Conservation (phyloP, 106 monocot genomes). For the Allium sativum region DNA sequence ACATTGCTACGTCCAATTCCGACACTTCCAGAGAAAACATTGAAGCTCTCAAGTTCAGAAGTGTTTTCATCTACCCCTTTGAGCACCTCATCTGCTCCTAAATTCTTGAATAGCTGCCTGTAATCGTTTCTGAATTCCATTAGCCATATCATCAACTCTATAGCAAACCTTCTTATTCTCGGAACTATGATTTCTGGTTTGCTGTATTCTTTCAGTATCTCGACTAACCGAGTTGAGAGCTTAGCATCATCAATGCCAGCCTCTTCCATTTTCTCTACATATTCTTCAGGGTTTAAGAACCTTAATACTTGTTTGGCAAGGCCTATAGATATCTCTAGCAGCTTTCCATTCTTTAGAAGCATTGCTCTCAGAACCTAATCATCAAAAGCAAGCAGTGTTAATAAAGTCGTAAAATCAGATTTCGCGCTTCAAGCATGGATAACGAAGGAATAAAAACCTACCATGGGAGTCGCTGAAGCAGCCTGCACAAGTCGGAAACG, state of each 20-base stretch:
- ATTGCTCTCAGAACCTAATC: slow-evolving; percentile 22
- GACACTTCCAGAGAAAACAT: slow-evolving; percentile 30
- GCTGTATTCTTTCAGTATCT: slow-evolving; percentile 19
- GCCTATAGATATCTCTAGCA: slow-evolving; percentile 35
- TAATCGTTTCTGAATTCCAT: slow-evolving; percentile 22
- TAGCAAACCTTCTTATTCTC: slow-evolving; percentile 35
- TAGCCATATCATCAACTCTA: slow-evolving; percentile 28
- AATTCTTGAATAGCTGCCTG: slow-evolving; percentile 11
- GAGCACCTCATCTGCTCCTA: slow-evolving; percentile 15
- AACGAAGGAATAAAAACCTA: slow-evolving; percentile 13
- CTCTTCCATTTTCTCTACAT: not conserved
- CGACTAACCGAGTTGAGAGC: slow-evolving; percentile 11
- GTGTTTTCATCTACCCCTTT: slow-evolving; percentile 25
- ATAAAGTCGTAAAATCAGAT: too few relatives aligned
- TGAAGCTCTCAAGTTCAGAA: slow-evolving; percentile 41
- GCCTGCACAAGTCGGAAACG: slow-evolving; percentile 8
- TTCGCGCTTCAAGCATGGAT: not conserved
- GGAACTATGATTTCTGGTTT: slow-evolving; percentile 28
- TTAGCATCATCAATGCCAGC: slow-evolving; percentile 10
- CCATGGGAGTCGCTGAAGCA: slow-evolving; percentile 29
- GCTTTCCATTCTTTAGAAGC: slow-evolving; percentile 17
- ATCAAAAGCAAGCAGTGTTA: too few relatives aligned
- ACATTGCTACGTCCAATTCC: slow-evolving; percentile 21
- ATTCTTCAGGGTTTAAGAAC: slow-evolving; percentile 8
- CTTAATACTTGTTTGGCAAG: slow-evolving; percentile 29